These are phyloP conservation scores for Penicillium robsamsonii DNA, from an alignment of 495 filamentous ascomycete genomes.

Conservation along the genomic window DNA sequence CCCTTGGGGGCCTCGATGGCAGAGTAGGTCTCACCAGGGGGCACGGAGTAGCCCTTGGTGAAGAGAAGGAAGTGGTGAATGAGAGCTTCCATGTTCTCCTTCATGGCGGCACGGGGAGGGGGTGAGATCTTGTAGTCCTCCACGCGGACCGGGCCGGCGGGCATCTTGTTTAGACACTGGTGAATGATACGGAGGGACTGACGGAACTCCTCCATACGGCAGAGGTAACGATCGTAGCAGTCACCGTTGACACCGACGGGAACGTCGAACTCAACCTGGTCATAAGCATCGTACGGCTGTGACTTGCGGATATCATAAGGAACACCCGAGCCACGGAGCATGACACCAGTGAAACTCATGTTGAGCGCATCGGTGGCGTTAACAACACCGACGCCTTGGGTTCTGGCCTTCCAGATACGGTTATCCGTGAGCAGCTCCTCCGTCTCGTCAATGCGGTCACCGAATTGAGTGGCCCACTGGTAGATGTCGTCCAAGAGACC, in stretches of 20 bases:
- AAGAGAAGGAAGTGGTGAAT: constrained; percentile 99
- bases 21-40: constrained; percentile 97
- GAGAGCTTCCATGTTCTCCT: constrained; percentile 99
- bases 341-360: constrained; percentile 93
- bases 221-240: constrained; percentile 98
- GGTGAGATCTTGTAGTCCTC: constrained; percentile 99
- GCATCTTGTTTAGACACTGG: constrained; percentile 99
- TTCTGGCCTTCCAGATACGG: constrained; percentile 95
- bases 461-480: constrained; percentile 99
- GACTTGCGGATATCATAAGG: constrained; percentile 97
- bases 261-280: constrained; percentile 95
- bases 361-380: constrained; percentile 89
- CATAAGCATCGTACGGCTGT: constrained; percentile 95
- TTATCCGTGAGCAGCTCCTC: constrained; percentile 99
- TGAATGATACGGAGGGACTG: constrained; percentile 97
- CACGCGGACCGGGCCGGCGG: constrained; percentile 84
- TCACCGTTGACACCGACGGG: constrained; percentile 96
- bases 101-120: constrained; percentile 96
- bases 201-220: constrained; percentile 99
- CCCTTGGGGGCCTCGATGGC: constrained; percentile 99
- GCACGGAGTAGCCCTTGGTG: constrained; percentile 96
- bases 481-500: constrained; percentile 99
- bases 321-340: constrained; percentile 96
- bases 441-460: constrained; percentile 98
- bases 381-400: constrained; percentile 88